phyloP scores from a whole-genome alignment of 1,139 yeast species.

The Hyphopichia khmerensis region DNA sequence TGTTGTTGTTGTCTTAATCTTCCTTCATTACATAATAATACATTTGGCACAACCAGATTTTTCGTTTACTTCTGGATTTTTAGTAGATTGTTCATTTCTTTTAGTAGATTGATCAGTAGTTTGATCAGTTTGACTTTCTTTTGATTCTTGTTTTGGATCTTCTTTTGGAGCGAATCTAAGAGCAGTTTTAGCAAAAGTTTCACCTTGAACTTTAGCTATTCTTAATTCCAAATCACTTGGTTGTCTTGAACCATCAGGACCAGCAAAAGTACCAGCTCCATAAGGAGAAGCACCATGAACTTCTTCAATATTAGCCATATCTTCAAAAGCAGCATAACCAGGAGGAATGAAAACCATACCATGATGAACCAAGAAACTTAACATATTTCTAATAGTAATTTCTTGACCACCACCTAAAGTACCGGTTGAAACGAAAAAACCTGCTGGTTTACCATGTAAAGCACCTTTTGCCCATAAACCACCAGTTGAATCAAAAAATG shows the following conservation, averaged over 20 bases:
- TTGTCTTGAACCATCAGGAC: conserved; percentile 47
- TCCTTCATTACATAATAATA: conserved; percentile 28
- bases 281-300: conserved; percentile 50
- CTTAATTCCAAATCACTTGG: conserved; percentile 40
- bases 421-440: conserved; percentile 47
- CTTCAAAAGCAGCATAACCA: conserved; percentile 40
- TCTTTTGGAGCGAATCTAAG: conserved; percentile 16
- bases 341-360: conserved; percentile 52
- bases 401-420: conserved; percentile 51
- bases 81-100: conserved; percentile 19
- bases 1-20: too few relatives aligned
- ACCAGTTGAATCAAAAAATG: conserved; percentile 48
- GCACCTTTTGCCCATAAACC: conserved; percentile 53
- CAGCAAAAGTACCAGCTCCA: conserved; percentile 53
- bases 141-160: conserved; percentile 4
- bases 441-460: conserved; percentile 48
- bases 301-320: conserved; percentile 34
- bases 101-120: conserved; percentile 7
- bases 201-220: conserved; percentile 44
- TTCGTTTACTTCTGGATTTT: conserved; percentile 16
- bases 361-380: conserved; percentile 46
- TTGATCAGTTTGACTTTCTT: background rate
- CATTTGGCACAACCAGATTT: conserved; percentile 26
- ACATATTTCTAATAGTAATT: conserved; percentile 34
- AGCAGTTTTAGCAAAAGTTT: conserved; percentile 36